These are phyloP conservation scores for Hansenula sp. DNA, from an alignment of 1,139 yeast species.

Conservation along the genomic window DNA sequence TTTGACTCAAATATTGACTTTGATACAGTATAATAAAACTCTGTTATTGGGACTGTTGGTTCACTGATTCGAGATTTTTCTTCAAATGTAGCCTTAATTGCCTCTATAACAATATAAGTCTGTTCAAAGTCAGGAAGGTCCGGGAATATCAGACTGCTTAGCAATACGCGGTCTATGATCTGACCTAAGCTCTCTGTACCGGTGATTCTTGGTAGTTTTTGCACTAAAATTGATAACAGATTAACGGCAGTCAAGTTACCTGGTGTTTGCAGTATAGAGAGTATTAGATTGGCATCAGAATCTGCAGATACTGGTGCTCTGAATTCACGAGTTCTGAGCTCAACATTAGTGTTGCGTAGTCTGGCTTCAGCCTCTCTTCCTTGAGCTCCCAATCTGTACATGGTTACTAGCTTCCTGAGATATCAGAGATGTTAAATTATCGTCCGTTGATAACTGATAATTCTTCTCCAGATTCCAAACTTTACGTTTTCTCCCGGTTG, in stretches of 20 bases:
- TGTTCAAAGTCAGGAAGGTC: slow-evolving; percentile 12
- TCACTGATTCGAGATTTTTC: slow-evolving; percentile 55
- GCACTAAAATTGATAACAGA: slow-evolving; percentile 49
- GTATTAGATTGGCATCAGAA: slow-evolving; percentile 17
- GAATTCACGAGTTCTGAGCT: not conserved
- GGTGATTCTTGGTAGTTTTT: slow-evolving; percentile 60
- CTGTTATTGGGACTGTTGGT: slow-evolving; percentile 53
- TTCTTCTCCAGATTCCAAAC: not conserved
- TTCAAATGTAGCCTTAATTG: slow-evolving; percentile 37
- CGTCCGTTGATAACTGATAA: not conserved
- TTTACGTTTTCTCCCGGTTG: not conserved
- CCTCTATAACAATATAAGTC: slow-evolving; percentile 27
- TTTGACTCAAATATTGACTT: slow-evolving; percentile 29
- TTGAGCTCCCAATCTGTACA: slow-evolving; percentile 30
- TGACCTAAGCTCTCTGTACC: slow-evolving; percentile 52
- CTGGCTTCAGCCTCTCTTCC: slow-evolving; percentile 25
- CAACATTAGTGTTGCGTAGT: slow-evolving; percentile 12
- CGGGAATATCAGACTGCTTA: slow-evolving; percentile 42
- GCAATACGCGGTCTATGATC: slow-evolving; percentile 46
- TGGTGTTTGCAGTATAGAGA: slow-evolving; percentile 10
- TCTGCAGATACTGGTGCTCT: slow-evolving; percentile 12
- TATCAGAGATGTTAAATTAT: no score
- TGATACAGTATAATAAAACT: slow-evolving; percentile 45
- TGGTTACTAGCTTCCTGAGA: slow-evolving; percentile 3
- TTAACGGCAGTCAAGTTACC: slow-evolving; percentile 30